Conservation (phyloP, 2,329 filamentous ascomycete genomes). For the Diaporthe batatas region DNA sequence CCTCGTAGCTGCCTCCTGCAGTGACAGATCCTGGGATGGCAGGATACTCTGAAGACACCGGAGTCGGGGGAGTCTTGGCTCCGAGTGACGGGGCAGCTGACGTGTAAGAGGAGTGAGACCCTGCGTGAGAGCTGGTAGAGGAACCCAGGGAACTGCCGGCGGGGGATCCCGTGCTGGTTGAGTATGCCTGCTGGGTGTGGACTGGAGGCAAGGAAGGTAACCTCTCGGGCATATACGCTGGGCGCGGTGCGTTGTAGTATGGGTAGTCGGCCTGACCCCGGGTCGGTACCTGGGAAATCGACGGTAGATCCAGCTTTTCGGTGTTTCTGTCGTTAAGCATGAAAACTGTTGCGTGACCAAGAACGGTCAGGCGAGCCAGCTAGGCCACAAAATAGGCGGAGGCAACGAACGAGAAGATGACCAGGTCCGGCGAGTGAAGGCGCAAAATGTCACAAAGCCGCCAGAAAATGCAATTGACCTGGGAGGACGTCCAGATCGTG, state of each 20-base stretch:
- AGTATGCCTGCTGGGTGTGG: conserved; percentile 76
- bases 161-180: conserved; percentile 80
- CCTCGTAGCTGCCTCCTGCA: conserved; percentile 53
- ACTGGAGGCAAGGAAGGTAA: conserved; percentile 79
- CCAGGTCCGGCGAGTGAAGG: conserved; percentile 10
- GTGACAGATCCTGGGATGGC: conserved; percentile 55
- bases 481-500: conserved; percentile 12
- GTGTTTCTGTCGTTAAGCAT: conserved; percentile 59
- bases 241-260: conserved; percentile 77
- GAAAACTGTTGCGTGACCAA: conserved; percentile 40
- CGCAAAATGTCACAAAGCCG: conserved; percentile 32
- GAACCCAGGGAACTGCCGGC: conserved; percentile 81
- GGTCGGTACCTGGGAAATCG: conserved; percentile 85
- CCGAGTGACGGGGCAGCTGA: conserved; percentile 70
- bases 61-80: conserved; percentile 81
- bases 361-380: conserved; percentile 34
- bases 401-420: conserved; percentile 23
- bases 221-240: conserved; percentile 79
- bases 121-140: conserved; percentile 63
- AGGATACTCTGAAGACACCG: conserved; percentile 69
- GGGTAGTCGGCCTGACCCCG: conserved; percentile 79
- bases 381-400: conserved; percentile 25
- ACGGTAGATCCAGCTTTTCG: conserved; percentile 96
- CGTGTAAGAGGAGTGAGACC: conserved; percentile 68
- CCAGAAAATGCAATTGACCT: conserved; percentile 39